phyloP scores from a whole-genome alignment of 2,329 filamentous ascomycete genomes.

The Hypomyces perniciosus region DNA sequence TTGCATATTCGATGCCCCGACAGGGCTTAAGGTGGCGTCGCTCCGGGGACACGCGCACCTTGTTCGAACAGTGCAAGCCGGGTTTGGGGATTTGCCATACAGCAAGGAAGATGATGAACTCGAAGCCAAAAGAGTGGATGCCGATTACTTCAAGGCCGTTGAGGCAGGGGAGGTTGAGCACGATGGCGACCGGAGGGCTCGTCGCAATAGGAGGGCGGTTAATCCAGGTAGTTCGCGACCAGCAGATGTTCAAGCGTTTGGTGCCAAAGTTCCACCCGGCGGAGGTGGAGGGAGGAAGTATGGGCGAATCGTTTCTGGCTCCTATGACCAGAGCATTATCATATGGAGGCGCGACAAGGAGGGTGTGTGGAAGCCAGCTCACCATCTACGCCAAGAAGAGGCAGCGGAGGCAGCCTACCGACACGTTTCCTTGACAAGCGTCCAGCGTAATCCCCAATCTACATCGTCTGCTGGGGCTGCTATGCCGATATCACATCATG shows the following conservation, averaged over 20 bases:
- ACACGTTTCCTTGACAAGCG: constrained; percentile 12
- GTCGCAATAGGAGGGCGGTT: constrained; percentile 34
- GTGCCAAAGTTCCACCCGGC: constrained; percentile 82
- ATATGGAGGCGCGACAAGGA: constrained; percentile 86
- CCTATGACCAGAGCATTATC: constrained; percentile 92
- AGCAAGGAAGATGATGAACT: constrained; percentile 67
- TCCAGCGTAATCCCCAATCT: constrained; percentile 7
- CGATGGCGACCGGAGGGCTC: constrained; percentile 26
- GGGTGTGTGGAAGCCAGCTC: constrained; percentile 75
- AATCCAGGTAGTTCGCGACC: constrained; percentile 72
- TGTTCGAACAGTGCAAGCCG: constrained; percentile 90
- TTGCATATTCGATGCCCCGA: constrained; percentile 84
- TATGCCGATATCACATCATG: background rate
- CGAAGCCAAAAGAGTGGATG: constrained; percentile 68
- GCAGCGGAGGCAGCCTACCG: constrained; percentile 48
- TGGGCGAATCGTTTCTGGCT: constrained; percentile 92
- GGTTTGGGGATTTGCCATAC: constrained; percentile 82
- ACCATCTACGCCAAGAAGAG: constrained; percentile 69
- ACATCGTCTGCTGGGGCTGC: constrained; percentile 5
- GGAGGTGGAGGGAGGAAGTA: constrained; percentile 85
- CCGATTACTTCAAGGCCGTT: constrained; percentile 60
- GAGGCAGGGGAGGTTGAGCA: constrained; percentile 44
- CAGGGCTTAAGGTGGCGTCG: constrained; percentile 83
- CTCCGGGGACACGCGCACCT: constrained; percentile 75
- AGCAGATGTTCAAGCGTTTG: constrained; percentile 70